Evolutionary conservation across 177 flowering plant genomes (phyloP).

Genomic region (Vitis hybrid): DNA sequence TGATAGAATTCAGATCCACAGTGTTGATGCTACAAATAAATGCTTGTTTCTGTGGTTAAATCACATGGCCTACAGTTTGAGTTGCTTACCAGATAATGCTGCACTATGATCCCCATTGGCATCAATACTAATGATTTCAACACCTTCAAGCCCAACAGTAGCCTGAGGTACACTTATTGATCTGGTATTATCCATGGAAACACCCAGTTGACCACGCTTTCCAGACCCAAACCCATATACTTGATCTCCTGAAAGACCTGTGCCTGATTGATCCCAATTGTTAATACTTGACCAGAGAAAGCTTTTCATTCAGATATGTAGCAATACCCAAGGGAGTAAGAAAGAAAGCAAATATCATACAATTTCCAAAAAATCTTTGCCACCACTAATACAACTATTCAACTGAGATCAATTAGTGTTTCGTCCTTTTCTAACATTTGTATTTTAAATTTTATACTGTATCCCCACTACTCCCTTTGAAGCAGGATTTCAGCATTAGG

Average conservation of each 20-base stretch:
- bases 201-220: slow-evolving; percentile 86
- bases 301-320: too few species aligned
- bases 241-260: slow-evolving; percentile 40
- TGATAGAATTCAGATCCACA: not conserved
- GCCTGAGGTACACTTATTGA: slow-evolving; percentile 50
- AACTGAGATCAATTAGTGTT: too few species aligned
- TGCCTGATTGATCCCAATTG: slow-evolving; percentile 6
- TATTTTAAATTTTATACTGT: too few species aligned
- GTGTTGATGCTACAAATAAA: not conserved
- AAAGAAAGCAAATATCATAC: too few species aligned
- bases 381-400: too few species aligned
- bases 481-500: too few species aligned
- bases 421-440: too few species aligned
- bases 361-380: too few species aligned
- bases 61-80: too few species aligned
- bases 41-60: too few species aligned
- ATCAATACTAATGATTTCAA: slow-evolving; percentile 34
- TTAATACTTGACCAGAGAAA: not conserved
- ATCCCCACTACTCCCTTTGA: too few species aligned
- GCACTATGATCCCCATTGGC: slow-evolving; percentile 96
- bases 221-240: slow-evolving; percentile 86
- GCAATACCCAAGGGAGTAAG: too few species aligned
- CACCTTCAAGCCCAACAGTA: slow-evolving; percentile 45
- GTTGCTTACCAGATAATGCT: slow-evolving; percentile 62
- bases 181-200: slow-evolving; percentile 40